A percentile compares a stretch with the other conserved stretches of the same genome.
These are phyloP conservation scores for Mortierella sp. DNA, from an alignment of 371 early-diverging fungal genomes.

Conservation along the genomic window DNA sequence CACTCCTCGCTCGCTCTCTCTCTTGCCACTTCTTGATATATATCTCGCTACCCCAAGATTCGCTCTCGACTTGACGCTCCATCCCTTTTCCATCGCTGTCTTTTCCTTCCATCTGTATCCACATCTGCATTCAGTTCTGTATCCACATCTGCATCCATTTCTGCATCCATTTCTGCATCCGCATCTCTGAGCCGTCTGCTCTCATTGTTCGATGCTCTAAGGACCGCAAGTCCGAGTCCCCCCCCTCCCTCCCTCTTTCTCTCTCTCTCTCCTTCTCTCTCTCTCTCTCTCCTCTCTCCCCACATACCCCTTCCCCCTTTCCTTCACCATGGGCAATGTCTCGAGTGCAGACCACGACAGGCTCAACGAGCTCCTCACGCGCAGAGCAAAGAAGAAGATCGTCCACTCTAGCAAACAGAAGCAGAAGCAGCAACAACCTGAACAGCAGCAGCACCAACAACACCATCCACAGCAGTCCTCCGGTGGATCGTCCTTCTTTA, in stretches of 20 bases:
- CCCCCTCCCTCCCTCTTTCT: not conserved
- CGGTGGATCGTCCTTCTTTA: not conserved
- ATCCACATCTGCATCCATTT: too few relatives aligned
- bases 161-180: too few relatives aligned
- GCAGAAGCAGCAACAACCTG: slow-evolving; percentile 15
- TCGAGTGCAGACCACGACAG: slow-evolving; percentile 32
- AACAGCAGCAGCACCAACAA: slow-evolving; percentile 6
- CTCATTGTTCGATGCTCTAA: too few relatives aligned
- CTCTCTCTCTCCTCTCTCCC: slow-evolving; percentile 1
- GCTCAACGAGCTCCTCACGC: slow-evolving; percentile 15
- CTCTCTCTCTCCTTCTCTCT: not conserved
- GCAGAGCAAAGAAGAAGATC: slow-evolving; percentile 14
- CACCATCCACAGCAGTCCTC: not conserved
- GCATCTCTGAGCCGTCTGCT: too few relatives aligned
- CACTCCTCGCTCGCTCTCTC: not conserved
- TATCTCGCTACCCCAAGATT: not conserved
- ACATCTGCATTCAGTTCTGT: too few relatives aligned
- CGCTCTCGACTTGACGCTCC: too few relatives aligned
- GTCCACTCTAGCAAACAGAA: slow-evolving; percentile 8
- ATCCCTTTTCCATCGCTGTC: too few relatives aligned
- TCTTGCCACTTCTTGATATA: not conserved
- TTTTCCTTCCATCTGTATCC: too few relatives aligned
- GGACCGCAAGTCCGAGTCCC: not conserved
- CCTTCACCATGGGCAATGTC: slow-evolving; percentile 33
- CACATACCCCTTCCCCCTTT: slow-evolving; percentile 2